phyloP scores from a whole-genome alignment of 2,329 filamentous ascomycete genomes.

The Trichoderma afroharzianum region DNA sequence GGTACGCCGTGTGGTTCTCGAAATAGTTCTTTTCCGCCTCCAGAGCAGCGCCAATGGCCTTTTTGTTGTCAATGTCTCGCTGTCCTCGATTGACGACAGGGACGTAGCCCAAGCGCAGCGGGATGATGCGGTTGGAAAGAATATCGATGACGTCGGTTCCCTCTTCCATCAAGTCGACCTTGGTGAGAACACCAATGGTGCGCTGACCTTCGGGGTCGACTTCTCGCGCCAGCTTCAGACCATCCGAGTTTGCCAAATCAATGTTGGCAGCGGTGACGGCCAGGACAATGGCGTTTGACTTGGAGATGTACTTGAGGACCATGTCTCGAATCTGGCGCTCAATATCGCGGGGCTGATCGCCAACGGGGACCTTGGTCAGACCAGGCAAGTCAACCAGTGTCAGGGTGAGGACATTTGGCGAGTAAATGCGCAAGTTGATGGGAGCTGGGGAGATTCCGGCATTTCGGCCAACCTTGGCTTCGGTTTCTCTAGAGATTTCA shows the following conservation, averaged over 20 bases:
- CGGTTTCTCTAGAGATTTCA: slow-evolving; percentile 94
- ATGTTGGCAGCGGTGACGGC: slow-evolving; percentile 96
- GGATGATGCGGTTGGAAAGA: slow-evolving; percentile 94
- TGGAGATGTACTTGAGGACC: slow-evolving; percentile 98
- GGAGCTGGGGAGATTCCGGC: slow-evolving; percentile 93
- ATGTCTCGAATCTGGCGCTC: slow-evolving; percentile 96
- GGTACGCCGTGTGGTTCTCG: slow-evolving; percentile 96
- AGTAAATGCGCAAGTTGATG: slow-evolving; percentile 98
- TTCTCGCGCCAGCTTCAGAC: slow-evolving; percentile 90
- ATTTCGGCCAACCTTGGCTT: slow-evolving; percentile 93
- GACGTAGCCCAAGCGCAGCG: slow-evolving; percentile 88
- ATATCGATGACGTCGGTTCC: slow-evolving; percentile 99
- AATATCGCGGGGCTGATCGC: slow-evolving; percentile 94
- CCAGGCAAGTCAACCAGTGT: slow-evolving; percentile 96
- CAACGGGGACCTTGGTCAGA: slow-evolving; percentile 93
- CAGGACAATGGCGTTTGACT: slow-evolving; percentile 96
- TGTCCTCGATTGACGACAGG: slow-evolving; percentile 98
- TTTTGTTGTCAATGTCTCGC: slow-evolving; percentile 97
- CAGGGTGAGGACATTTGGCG: slow-evolving; percentile 93
- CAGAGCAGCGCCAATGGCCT: slow-evolving; percentile 83
- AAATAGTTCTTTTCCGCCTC: slow-evolving; percentile 97
- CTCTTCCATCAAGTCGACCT: slow-evolving; percentile 98
- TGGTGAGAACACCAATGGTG: slow-evolving; percentile 96
- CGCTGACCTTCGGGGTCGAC: slow-evolving; percentile 96
- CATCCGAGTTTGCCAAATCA: slow-evolving; percentile 97